Evolutionary conservation across 768 basidiomycete genomes (phyloP).

Genomic region (Leucogyrophana mollusca): DNA sequence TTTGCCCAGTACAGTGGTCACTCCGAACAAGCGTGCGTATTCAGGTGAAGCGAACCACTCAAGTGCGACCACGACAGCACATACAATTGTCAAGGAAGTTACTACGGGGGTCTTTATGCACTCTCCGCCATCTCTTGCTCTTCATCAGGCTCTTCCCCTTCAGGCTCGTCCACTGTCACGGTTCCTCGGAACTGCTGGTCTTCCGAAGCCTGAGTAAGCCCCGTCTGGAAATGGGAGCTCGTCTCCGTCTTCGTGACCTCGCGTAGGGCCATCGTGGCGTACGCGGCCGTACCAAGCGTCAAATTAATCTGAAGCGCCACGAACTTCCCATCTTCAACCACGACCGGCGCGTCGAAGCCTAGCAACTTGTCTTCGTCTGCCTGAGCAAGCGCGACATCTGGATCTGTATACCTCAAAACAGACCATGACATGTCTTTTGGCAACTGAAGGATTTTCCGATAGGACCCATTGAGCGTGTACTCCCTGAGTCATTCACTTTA

Average conservation of each 20-base stretch:
- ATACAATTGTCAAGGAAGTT: neutral
- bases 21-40: no score
- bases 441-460: conserved; percentile 86
- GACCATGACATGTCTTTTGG: conserved; percentile 83
- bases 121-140: conserved; percentile 9
- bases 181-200: conserved; percentile 78
- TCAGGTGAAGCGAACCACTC: no score
- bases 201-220: conserved; percentile 71
- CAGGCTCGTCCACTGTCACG: conserved; percentile 22
- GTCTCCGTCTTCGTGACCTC: conserved; percentile 96
- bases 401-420: conserved; percentile 86
- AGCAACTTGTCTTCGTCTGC: conserved; percentile 94
- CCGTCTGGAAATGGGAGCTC: conserved; percentile 86
- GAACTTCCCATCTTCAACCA: conserved; percentile 75
- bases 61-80: neutral
- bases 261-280: conserved; percentile 97
- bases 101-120: neutral
- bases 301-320: conserved; percentile 84
- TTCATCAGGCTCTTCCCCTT: conserved; percentile 19
- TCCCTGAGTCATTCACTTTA: conserved; percentile 55
- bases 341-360: conserved; percentile 68
- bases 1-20: neutral
- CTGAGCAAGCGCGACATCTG: conserved; percentile 88
- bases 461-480: conserved; percentile 90
- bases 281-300: conserved; percentile 86